Evolutionary conservation across 441 rosid genomes (phyloP).

Genomic region (Manihot esculenta): DNA sequence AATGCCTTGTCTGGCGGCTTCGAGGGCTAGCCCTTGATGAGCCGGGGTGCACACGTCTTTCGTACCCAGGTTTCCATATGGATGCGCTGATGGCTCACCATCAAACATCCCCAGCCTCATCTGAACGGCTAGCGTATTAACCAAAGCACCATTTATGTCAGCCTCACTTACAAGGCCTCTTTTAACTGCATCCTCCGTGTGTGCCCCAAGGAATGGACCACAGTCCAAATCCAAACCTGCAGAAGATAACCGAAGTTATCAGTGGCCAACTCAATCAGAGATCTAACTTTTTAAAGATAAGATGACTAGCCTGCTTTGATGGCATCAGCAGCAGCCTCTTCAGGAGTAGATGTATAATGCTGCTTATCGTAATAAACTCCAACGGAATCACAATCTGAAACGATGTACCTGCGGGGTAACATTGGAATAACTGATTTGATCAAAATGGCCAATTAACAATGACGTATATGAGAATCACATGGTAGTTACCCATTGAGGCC

Average conservation of each 20-base stretch:
- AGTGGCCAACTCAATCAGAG: not conserved
- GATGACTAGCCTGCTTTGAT: constrained; percentile 64
- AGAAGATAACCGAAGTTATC: not conserved
- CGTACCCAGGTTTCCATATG: constrained; percentile 56
- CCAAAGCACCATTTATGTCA: constrained; percentile 55
- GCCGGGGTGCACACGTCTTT: constrained; percentile 32
- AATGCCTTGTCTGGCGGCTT: constrained; percentile 92
- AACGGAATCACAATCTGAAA: constrained; percentile 92
- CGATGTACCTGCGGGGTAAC: constrained; percentile 54
- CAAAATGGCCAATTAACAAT: too few species aligned
- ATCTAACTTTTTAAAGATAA: not conserved
- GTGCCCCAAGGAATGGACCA: constrained; percentile 60
- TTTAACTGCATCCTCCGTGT: constrained; percentile 69
- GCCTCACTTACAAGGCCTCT: constrained; percentile 50
- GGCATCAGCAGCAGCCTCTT: constrained; percentile 85
- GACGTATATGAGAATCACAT: not conserved
- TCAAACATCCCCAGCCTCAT: constrained; percentile 95
- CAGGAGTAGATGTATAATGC: constrained; percentile 77
- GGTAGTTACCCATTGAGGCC: constrained; percentile 65
- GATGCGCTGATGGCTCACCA: constrained; percentile 61
- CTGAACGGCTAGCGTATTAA: constrained; percentile 62
- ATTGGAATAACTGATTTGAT: not conserved
- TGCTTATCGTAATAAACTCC: constrained; percentile 68
- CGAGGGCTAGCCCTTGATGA: constrained; percentile 79
- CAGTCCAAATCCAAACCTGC: constrained; percentile 91